Evolutionary conservation across 768 basidiomycete genomes (phyloP).

Genomic region (Leccinellum luteum): DNA sequence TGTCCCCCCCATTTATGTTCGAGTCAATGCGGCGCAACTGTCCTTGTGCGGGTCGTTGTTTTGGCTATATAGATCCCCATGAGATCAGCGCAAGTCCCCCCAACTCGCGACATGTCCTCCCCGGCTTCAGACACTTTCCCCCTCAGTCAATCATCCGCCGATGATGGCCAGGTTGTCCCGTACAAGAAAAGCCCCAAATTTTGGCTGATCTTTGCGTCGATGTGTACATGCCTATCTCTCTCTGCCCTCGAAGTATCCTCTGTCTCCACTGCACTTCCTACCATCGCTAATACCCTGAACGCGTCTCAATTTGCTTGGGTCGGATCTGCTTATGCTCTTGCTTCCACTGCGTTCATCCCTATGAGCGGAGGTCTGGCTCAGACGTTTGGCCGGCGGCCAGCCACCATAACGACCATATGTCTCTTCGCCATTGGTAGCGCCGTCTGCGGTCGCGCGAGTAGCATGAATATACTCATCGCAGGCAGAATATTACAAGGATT

Average conservation of each 20-base stretch:
- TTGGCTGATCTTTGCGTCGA: constrained; percentile 31
- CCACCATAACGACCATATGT: constrained; percentile 30
- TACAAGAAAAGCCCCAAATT: constrained; percentile 16
- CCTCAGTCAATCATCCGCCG: background rate
- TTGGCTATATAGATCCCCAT: background rate
- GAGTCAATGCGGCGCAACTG: background rate
- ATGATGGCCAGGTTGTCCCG: background rate
- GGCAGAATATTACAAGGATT: constrained; percentile 42
- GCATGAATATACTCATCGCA: constrained; percentile 41
- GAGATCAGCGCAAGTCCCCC: background rate
- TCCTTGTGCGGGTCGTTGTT: background rate
- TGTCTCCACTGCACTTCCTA: constrained; percentile 42
- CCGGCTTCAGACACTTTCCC: background rate
- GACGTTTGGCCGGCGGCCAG: constrained; percentile 39
- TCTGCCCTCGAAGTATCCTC: constrained; percentile 32
- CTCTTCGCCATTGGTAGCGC: constrained; percentile 43
- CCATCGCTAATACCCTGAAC: constrained; percentile 38
- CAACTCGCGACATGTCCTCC: background rate
- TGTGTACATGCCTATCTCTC: constrained; percentile 29
- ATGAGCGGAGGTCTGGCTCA: constrained; percentile 38
- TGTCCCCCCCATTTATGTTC: background rate
- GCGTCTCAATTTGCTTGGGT: constrained; percentile 45
- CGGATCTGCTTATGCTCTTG: constrained; percentile 41
- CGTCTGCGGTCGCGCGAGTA: constrained; percentile 40
- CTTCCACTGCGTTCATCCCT: constrained; percentile 41